phyloP scores from a whole-genome alignment of 805 yeast species.

The Kuraishia borneana region DNA sequence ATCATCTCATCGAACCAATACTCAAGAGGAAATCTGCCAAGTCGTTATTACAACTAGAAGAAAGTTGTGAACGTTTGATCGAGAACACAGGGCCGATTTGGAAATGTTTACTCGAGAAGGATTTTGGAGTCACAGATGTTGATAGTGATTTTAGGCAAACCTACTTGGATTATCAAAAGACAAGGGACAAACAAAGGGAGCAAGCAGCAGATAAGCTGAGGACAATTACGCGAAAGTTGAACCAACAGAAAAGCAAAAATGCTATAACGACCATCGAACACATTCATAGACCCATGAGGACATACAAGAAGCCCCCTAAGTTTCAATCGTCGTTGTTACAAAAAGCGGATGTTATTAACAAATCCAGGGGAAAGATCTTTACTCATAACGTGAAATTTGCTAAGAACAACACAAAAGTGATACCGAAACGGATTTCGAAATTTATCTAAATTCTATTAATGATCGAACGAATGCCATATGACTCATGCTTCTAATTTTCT shows the following conservation, averaged over 20 bases:
- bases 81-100: slow-evolving; percentile 34
- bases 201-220: slow-evolving; percentile 34
- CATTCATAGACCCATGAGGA: background rate
- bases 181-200: slow-evolving; percentile 29
- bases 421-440: background rate
- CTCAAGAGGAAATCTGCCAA: slow-evolving; percentile 31
- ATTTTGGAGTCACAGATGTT: slow-evolving; percentile 24
- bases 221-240: slow-evolving; percentile 26
- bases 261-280: slow-evolving; percentile 1
- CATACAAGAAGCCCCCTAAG: background rate
- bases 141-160: slow-evolving; percentile 17
- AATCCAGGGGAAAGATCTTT: slow-evolving; percentile 1
- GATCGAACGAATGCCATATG: background rate
- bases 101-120: slow-evolving; percentile 30
- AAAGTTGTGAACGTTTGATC: slow-evolving; percentile 27
- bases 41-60: slow-evolving; percentile 29
- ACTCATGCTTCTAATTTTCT: background rate
- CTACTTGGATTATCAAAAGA: slow-evolving; percentile 26
- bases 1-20: slow-evolving; percentile 36
- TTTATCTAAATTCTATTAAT: background rate
- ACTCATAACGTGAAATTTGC: slow-evolving; percentile 2
- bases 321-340: slow-evolving; percentile 1
- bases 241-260: slow-evolving; percentile 19
- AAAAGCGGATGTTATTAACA: background rate
- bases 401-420: background rate